Conservation (phyloP, 345 rosid species). For the Cardiospermum halicacabum region DNA sequence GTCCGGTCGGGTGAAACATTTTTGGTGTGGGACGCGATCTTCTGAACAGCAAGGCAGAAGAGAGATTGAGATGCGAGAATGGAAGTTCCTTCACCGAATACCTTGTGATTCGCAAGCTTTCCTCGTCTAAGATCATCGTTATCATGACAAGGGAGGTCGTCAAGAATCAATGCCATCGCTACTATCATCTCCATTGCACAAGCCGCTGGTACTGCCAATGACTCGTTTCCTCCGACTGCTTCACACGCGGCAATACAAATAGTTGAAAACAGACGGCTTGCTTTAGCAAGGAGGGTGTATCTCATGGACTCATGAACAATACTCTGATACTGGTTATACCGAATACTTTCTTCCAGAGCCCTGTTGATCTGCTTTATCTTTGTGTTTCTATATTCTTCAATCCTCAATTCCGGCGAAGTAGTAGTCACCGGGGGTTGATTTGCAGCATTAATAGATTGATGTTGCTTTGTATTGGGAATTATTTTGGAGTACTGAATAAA, state of each 20-base stretch:
- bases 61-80: conserved; percentile 61
- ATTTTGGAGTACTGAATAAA: too few relatives aligned
- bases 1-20: conserved; percentile 30
- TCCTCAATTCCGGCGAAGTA: conserved; percentile 17
- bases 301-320: conserved; percentile 64
- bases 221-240: conserved; percentile 44
- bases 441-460: too few relatives aligned
- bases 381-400: conserved; percentile 19
- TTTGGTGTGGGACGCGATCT: conserved; percentile 28
- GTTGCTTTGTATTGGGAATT: too few relatives aligned
- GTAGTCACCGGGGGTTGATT: conserved; percentile 2
- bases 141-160: conserved; percentile 70
- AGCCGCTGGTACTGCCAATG: conserved; percentile 44
- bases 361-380: conserved; percentile 38
- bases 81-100: conserved; percentile 45
- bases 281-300: conserved; percentile 51
- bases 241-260: conserved; percentile 59
- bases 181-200: conserved; percentile 71
- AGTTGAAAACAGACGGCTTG: conserved; percentile 53
- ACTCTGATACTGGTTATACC: conserved; percentile 33
- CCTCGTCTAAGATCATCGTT: conserved; percentile 59
- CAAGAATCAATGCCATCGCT: conserved; percentile 52
- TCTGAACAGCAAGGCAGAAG: conserved; percentile 57
- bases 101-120: conserved; percentile 48
- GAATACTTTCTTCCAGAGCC: conserved; percentile 50